Base-by-base conservation (phyloP, 2,329 filamentous ascomycete genomes). In the Monilinia aucupariae region DNA sequence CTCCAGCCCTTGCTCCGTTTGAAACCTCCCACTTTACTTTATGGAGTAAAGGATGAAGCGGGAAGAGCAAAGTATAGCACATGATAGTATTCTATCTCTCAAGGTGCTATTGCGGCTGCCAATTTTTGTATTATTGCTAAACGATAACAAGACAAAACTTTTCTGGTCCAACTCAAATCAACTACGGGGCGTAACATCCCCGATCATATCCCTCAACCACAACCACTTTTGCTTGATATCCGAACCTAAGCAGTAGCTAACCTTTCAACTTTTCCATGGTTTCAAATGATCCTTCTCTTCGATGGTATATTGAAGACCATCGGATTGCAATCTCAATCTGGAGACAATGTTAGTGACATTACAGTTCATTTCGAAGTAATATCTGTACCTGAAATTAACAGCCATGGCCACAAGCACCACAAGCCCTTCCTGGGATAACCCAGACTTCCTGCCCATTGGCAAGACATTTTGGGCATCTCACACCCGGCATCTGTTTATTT, bases 401-500 rank as follows among this genome's bases (percentile, higher is more conserved):
- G 17, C 22, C 43, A 13, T n/a, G 39, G 20, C 51, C 51, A 34
- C 60, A 62, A 39, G 43, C 47, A 32, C 60, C 52, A 10, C 81
- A 84, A 58, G 74, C 74, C 63, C 79, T 77, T 59, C 81, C 81
- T 39, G 80, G 81, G 65, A 82, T 81, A 30, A 84, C 81, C 81
- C 81, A 84, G 50, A 81, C 79, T 68, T 83, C 81, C 65, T 79
- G 75, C 64, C 81, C 81, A 52, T 76, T 74, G 49, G 74, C 70
- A 58, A 77, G 76, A 68, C 81, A 84, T 5, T 77, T 82, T 54
- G 81, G 80, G 70, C 81, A 84, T 68, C 77, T 75, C 32, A 82
- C 80, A 12, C 81, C 81, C 5, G 81, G 78, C 64, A 82, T 77
- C 72, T 76, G 64, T 64, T 56, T 34, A 30, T 56, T 32, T 50